Conservation (phyloP, 2,329 filamentous ascomycete genomes). For the Aspergillus fructus region DNA sequence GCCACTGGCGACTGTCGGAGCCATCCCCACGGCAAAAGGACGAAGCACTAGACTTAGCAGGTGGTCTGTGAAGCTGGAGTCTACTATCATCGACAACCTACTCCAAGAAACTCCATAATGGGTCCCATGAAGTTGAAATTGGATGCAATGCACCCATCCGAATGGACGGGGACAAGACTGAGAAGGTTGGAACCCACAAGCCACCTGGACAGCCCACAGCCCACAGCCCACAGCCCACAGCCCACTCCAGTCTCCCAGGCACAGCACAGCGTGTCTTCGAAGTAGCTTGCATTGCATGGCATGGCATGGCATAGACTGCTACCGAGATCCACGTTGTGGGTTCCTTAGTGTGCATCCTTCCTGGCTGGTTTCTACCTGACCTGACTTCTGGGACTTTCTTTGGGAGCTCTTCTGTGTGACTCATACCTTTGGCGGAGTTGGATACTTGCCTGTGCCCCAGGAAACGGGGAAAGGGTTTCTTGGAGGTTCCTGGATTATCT, state of each 20-base stretch:
- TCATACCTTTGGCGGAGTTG: neutral
- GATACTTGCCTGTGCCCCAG: neutral
- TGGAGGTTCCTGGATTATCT: neutral
- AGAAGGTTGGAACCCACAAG: neutral
- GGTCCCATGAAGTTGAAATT: neutral
- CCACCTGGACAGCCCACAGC: neutral
- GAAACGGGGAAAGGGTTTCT: neutral
- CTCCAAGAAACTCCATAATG: too few species aligned
- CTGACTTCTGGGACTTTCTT: neutral
- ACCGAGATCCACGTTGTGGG: constrained; percentile 9
- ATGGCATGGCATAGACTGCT: constrained; percentile 2
- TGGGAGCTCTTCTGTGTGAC: neutral
- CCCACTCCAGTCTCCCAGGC: neutral
- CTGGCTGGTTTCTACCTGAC: constrained; percentile 1
- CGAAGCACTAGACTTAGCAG: neutral
- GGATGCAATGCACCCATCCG: neutral
- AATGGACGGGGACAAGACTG: neutral
- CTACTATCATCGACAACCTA: too few species aligned
- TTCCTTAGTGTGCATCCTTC: constrained; percentile 1
- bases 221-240: too few species aligned
- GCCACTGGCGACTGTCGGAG: neutral
- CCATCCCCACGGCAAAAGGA: neutral
- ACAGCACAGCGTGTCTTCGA: neutral
- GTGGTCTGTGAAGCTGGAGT: too few species aligned
- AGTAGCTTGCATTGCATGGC: constrained; percentile 18